Conservation (phyloP, 2,329 filamentous ascomycete genomes). For the Lasiodiplodia sp. region DNA sequence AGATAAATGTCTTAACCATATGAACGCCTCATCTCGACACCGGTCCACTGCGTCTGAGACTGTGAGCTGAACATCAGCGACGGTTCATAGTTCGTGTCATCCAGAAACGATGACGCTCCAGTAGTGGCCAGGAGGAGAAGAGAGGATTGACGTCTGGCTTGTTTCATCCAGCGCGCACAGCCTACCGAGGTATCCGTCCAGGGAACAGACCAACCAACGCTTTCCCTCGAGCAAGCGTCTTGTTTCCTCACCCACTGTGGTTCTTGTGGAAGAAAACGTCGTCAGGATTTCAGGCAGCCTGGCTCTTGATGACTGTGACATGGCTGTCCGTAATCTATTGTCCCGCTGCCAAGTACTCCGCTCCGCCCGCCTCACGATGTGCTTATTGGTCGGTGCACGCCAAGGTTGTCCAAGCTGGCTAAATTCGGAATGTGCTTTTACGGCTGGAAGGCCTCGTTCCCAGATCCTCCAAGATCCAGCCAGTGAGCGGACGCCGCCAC, state of each 20-base stretch:
- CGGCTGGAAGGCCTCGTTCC: constrained; percentile 7
- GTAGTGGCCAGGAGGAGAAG: background rate
- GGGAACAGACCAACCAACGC: background rate
- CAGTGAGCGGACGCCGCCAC: constrained; percentile 7
- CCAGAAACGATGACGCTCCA: background rate
- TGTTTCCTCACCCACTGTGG: background rate
- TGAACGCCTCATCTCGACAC: background rate
- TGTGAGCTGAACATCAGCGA: background rate
- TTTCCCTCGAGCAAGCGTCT: background rate
- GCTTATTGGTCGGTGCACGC: constrained; percentile 18
- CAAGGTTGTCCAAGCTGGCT: constrained; percentile 5
- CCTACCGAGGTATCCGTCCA: constrained; percentile 23
- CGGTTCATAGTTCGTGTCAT: background rate
- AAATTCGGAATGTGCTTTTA: constrained; percentile 6
- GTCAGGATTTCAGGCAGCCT: background rate
- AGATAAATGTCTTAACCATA: background rate
- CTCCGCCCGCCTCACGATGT: background rate
- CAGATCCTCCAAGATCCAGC: background rate
- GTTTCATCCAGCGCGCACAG: constrained; percentile 26
- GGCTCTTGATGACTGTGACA: background rate
- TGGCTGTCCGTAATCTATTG: constrained; percentile 3
- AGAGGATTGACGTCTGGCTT: constrained; percentile 13
- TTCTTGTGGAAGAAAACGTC: background rate
- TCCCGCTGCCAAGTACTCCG: constrained; percentile 18
- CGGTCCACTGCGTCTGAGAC: background rate